phyloP scores from a whole-genome alignment of 2,329 filamentous ascomycete genomes.

The Incumbomyces lentus region DNA sequence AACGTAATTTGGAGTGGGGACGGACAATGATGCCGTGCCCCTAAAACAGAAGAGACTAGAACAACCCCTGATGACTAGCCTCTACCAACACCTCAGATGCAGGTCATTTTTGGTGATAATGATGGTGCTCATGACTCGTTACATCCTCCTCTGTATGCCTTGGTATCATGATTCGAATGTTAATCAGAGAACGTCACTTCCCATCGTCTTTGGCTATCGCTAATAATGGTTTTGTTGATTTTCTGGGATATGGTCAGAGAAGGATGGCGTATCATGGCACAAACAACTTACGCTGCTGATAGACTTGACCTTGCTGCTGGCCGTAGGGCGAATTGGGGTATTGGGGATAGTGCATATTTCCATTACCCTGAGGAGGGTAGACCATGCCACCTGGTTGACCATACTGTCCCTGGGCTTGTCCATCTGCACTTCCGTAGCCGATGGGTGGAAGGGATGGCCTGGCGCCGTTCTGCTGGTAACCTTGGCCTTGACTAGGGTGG shows the following conservation, averaged over 20 bases:
- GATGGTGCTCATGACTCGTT: slow-evolving; percentile 2
- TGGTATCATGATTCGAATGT: slow-evolving; percentile 7
- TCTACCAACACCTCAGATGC: slow-evolving; percentile 5
- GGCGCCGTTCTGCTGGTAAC: slow-evolving; percentile 37
- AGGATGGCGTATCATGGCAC: neutral
- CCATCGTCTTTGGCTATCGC: neutral
- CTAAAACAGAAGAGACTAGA: neutral
- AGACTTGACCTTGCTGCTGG: slow-evolving; percentile 37
- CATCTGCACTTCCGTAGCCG: slow-evolving; percentile 54
- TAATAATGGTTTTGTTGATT: slow-evolving; percentile 6
- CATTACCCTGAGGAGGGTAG: slow-evolving; percentile 36
- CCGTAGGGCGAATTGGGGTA: slow-evolving; percentile 42
- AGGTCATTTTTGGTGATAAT: neutral
- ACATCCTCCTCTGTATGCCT: slow-evolving; percentile 7
- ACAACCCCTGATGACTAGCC: slow-evolving; percentile 3
- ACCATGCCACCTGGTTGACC: slow-evolving; percentile 40
- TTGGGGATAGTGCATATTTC: slow-evolving; percentile 38
- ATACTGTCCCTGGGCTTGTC: slow-evolving; percentile 51
- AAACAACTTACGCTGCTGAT: slow-evolving; percentile 40
- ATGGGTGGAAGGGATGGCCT: slow-evolving; percentile 64
- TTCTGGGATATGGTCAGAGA: slow-evolving; percentile 5
- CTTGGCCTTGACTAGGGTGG: slow-evolving; percentile 28
- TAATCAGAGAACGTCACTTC: neutral
- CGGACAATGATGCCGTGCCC: slow-evolving; percentile 2
- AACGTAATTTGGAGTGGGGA: too few species aligned